These are phyloP conservation scores for Eucalyptus sp. DNA, from an alignment of 345 rosid species.

Conservation along the genomic window DNA sequence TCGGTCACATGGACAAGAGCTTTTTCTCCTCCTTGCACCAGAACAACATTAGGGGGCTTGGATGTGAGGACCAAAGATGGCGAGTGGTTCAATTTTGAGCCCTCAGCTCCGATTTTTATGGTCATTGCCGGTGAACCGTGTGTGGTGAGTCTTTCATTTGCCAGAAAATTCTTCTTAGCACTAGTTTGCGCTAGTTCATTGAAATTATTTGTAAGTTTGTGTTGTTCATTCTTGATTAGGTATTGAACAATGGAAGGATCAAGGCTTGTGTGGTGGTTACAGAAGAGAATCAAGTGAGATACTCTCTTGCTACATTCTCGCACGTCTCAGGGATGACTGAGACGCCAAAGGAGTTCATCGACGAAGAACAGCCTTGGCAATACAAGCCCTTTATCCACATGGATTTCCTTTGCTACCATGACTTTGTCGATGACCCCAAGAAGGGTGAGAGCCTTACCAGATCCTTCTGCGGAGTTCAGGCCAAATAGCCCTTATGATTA, in stretches of 20 bases:
- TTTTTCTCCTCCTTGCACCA: conserved; percentile 6
- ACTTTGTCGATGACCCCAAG: neutral
- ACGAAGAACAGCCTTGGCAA: conserved; percentile 2
- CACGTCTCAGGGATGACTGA: neutral
- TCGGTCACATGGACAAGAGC: neutral
- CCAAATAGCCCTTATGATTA: neutral
- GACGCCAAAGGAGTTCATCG: conserved; percentile 7
- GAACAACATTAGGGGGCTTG: conserved; percentile 11
- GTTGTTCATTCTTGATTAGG: neutral
- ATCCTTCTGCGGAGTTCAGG: neutral
- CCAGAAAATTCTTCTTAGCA: neutral
- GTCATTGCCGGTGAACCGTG: conserved; percentile 10
- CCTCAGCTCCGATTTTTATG: neutral
- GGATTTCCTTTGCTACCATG: neutral
- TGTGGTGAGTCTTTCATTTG: neutral
- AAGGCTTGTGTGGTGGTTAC: neutral
- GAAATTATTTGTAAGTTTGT: neutral
- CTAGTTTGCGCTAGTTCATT: neutral
- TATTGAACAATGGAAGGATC: conserved; percentile 15
- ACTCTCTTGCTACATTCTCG: conserved; percentile 11
- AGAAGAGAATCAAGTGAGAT: neutral
- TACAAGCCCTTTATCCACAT: conserved; percentile 12
- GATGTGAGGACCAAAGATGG: conserved; percentile 9
- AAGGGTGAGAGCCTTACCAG: neutral
- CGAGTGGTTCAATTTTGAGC: conserved; percentile 5